These are phyloP conservation scores for Russula foetens DNA, from an alignment of 768 basidiomycete genomes.

Conservation along the genomic window DNA sequence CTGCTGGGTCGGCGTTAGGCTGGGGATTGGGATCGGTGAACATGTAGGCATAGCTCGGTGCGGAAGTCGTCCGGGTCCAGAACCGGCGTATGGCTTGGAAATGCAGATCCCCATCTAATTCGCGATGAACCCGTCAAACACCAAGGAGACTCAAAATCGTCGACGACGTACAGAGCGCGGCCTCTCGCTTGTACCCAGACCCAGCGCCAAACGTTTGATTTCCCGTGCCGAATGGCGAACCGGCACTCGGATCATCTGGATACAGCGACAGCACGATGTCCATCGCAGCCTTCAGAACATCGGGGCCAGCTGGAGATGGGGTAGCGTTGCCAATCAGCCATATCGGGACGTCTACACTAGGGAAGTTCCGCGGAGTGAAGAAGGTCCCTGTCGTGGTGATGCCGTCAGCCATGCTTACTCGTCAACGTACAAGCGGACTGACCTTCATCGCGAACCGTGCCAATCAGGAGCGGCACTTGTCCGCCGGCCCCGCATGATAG, in stretches of 20 bases:
- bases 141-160: too few relatives aligned
- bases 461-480: constrained; percentile 37
- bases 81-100: constrained; percentile 34
- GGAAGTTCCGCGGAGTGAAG: constrained; percentile 27
- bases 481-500: constrained; percentile 28
- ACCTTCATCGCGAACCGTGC: constrained; percentile 42
- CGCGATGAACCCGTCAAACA: too few relatives aligned
- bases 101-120: constrained; percentile 32
- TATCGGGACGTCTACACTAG: background rate
- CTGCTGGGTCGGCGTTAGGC: constrained; percentile 9
- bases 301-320: constrained; percentile 11
- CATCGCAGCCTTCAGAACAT: constrained; percentile 18
- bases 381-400: constrained; percentile 35
- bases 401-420: too few relatives aligned
- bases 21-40: constrained; percentile 37
- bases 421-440: background rate
- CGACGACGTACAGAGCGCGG: constrained; percentile 24
- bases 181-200: constrained; percentile 32
- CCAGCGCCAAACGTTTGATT: constrained; percentile 37
- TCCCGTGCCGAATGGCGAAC: constrained; percentile 41
- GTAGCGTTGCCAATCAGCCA: constrained; percentile 11
- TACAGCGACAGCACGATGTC: constrained; percentile 32
- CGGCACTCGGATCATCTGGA: constrained; percentile 34
- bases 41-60: constrained; percentile 34
- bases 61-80: constrained; percentile 35